Percentiles rank a stretch among this genome's conserved stretches.
phyloP scores from a whole-genome alignment of 75 land plant species.

The Pinus albicaulis region DNA sequence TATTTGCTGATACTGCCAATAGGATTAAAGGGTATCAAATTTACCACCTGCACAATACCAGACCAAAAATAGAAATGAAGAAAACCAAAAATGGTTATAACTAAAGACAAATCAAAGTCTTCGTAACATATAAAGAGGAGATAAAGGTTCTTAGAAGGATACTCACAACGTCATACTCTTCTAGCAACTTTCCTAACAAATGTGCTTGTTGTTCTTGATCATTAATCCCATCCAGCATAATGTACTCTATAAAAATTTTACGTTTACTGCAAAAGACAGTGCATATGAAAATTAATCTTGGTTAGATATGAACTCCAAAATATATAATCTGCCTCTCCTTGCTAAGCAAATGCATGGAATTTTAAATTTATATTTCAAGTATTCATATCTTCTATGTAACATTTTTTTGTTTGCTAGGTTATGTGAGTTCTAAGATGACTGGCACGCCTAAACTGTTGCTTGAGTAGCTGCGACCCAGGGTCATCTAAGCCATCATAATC shows the following conservation, averaged over 20 bases:
- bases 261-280: slow-evolving; percentile 56
- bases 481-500: too few relatives aligned
- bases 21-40: slow-evolving; percentile 98
- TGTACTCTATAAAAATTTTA: slow-evolving; percentile 92
- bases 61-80: not conserved
- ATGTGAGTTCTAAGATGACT: too few relatives aligned
- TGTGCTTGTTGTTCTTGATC: slow-evolving; percentile 91
- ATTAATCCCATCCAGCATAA: slow-evolving; percentile 95
- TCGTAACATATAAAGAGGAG: not conserved
- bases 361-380: not conserved
- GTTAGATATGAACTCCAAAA: not conserved
- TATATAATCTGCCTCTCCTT: not conserved
- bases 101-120: not conserved
- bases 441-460: too few relatives aligned
- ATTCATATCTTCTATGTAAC: not conserved
- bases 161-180: slow-evolving; percentile 79
- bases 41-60: slow-evolving; percentile 66
- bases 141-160: slow-evolving; percentile 1
- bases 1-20: slow-evolving; percentile 55
- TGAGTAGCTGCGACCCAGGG: too few relatives aligned
- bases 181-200: slow-evolving; percentile 78
- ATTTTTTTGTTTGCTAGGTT: not conserved
- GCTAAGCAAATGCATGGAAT: not conserved
- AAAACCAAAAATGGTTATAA: not conserved
- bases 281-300: not conserved